Base-by-base conservation (phyloP, 1,284 basidiomycete species). In the Cryptococcus hybrid region DNA sequence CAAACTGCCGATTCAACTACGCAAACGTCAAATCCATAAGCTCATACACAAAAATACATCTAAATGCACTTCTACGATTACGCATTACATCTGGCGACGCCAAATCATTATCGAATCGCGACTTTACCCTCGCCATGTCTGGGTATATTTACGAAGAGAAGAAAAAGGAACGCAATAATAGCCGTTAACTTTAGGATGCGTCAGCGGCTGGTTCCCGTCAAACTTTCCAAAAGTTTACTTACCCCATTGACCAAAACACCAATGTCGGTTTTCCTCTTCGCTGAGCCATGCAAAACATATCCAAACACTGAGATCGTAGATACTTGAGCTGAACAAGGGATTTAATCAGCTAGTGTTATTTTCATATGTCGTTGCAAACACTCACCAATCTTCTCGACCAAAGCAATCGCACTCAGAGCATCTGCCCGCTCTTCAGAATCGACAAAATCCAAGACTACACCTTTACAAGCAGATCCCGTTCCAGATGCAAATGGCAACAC, bases 371-470 rank as follows among this genome's bases (percentile, higher is more conserved):
- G 7, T 6, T 0, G 11, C 38, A 3, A 13, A 30, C 7, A 61
- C 67, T 58, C 43, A 66, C 59, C 70, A 18, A 77, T 52, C 40
- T 71, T 73, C 58, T 79, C 78, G 6, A 75, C 62, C 34, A 79
- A 54, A 0, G 76, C 73, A 44, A 79, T 74, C 3, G 67, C 78
- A 9, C 66, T 61, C 15, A 79, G 59, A 0, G 76, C 76, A 42
- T 76, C 75, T 0, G 70, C 55, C 15, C 70, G 57, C 24, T 74
- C 59, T 0, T 65, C 62, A 0, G 59, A 44, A 4, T 61, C 57
- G 4, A 77, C 75, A 53, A 79, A 70, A 54, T 78, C 78, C 50
- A 78, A 62, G 3, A 68, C 63, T 7, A 78, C 75, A 5, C 78
- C 78, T 55, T 77, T 78, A 13, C 66, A 62, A 0, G 78, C 77